Conservation (phyloP, 208 protist species). For the Leishmania martiniquensis region DNA sequence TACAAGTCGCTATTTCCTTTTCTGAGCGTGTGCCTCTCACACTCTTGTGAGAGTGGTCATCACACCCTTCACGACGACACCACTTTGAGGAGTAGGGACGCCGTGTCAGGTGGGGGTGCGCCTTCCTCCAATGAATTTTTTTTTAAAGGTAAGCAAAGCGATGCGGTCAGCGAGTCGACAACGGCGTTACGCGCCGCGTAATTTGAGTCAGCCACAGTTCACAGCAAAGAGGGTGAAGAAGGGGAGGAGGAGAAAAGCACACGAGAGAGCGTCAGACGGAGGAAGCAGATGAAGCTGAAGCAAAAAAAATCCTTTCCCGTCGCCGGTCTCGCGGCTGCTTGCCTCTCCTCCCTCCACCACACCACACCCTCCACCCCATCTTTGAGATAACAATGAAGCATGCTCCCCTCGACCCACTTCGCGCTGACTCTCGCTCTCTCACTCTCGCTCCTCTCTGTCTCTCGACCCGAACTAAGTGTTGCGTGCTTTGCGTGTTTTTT, state of each 20-base stretch:
- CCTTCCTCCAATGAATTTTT: background rate
- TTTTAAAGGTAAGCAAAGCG: background rate
- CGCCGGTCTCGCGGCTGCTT: background rate
- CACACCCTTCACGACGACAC: background rate
- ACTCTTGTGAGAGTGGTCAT: background rate
- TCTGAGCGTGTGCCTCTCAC: slow-evolving; percentile 1
- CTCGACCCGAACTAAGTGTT: background rate
- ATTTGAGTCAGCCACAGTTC: background rate
- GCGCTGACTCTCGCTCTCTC: background rate
- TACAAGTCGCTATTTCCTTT: background rate
- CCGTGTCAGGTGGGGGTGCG: background rate
- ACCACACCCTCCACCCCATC: background rate
- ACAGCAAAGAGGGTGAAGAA: slow-evolving; percentile 1
- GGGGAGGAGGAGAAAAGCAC: background rate
- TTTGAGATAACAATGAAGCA: background rate
- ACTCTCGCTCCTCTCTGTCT: too few species aligned
- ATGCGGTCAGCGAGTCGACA: background rate
- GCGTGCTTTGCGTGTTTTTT: background rate
- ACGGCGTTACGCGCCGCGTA: background rate
- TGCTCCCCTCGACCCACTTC: background rate
- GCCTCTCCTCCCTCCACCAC: background rate
- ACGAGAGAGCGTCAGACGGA: background rate
- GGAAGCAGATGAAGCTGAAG: background rate
- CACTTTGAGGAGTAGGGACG: background rate
- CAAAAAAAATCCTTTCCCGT: background rate